These are phyloP conservation scores for Colletotrichum tamarilloi DNA, from an alignment of 2,329 filamentous ascomycete genomes.

Conservation along the genomic window DNA sequence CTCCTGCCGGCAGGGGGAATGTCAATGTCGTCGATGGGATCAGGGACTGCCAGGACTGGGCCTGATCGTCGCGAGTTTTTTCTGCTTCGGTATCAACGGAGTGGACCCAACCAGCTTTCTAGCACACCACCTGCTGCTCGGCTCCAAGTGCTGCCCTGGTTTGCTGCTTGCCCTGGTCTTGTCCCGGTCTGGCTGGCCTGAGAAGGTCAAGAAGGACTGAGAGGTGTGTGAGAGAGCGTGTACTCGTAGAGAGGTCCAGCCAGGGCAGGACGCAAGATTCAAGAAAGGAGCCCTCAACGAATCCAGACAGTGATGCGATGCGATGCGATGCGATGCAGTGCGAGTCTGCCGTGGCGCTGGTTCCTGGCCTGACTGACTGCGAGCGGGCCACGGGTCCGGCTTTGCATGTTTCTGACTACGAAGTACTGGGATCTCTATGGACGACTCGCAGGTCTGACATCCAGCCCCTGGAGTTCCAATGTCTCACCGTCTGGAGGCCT, in stretches of 20 bases:
- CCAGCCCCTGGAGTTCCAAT: background rate
- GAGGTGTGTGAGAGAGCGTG: too few species aligned
- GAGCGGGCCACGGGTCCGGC: background rate
- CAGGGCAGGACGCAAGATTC: slow-evolving; percentile 3
- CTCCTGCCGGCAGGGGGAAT: slow-evolving; percentile 27
- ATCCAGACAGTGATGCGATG: slow-evolving; percentile 4
- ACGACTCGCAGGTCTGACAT: background rate
- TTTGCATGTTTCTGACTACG: background rate
- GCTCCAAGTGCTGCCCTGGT: background rate
- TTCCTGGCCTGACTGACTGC: slow-evolving; percentile 12
- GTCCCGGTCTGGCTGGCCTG: background rate
- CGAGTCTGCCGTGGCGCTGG: slow-evolving; percentile 11
- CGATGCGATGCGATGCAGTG: slow-evolving; percentile 18
- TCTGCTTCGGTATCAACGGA: slow-evolving; percentile 19
- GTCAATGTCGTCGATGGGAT: slow-evolving; percentile 28
- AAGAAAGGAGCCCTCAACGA: background rate
- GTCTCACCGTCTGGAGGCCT: background rate
- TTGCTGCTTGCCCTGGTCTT: slow-evolving; percentile 12
- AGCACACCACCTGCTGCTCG: slow-evolving; percentile 15
- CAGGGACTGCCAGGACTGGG: background rate
- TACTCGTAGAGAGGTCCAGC: background rate
- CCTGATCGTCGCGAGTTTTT: slow-evolving; percentile 23
- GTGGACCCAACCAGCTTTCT: slow-evolving; percentile 11
- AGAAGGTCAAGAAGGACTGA: background rate
- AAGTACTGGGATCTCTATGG: background rate